phyloP scores from a whole-genome alignment of 306 rosid genomes.

The Gastrolobium bilobum region DNA sequence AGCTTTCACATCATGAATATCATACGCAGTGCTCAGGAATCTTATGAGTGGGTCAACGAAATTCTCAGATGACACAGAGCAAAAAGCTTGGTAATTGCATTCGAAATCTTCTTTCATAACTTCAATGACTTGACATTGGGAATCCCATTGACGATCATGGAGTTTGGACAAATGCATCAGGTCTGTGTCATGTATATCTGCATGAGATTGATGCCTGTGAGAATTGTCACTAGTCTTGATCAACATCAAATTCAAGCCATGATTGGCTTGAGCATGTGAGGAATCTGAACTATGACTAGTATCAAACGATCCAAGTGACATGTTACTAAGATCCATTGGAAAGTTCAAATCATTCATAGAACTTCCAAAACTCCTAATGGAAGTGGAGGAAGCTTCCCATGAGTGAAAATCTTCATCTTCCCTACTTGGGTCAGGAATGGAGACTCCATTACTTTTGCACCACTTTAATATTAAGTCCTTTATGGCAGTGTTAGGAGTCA shows the following conservation, averaged over 20 bases:
- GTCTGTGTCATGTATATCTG: conserved; percentile 47
- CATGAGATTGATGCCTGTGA: conserved; percentile 49
- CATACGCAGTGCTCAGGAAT: conserved; percentile 72
- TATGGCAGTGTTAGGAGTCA: conserved; percentile 75
- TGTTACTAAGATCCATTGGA: conserved; percentile 72
- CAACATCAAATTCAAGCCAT: conserved; percentile 51
- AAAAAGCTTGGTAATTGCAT: conserved; percentile 52
- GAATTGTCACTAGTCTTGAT: conserved; percentile 57
- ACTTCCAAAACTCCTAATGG: conserved; percentile 87
- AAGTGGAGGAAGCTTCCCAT: conserved; percentile 73
- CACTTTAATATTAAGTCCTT: conserved; percentile 78
- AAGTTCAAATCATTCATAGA: conserved; percentile 79
- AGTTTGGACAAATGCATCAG: conserved; percentile 60
- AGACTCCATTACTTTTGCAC: conserved; percentile 65
- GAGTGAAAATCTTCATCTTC: conserved; percentile 52
- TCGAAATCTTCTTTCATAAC: conserved; percentile 57
- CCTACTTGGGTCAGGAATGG: conserved; percentile 64
- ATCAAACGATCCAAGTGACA: conserved; percentile 81
- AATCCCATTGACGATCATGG: conserved; percentile 70
- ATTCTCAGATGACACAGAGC: conserved; percentile 57
- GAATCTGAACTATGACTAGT: conserved; percentile 66
- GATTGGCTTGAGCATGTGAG: conserved; percentile 48
- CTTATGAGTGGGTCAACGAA: conserved; percentile 65
- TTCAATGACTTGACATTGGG: conserved; percentile 68
- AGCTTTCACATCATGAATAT: conserved; percentile 65